Conservation (phyloP, 495 filamentous ascomycete genomes). For the Xylaria nigripes region DNA sequence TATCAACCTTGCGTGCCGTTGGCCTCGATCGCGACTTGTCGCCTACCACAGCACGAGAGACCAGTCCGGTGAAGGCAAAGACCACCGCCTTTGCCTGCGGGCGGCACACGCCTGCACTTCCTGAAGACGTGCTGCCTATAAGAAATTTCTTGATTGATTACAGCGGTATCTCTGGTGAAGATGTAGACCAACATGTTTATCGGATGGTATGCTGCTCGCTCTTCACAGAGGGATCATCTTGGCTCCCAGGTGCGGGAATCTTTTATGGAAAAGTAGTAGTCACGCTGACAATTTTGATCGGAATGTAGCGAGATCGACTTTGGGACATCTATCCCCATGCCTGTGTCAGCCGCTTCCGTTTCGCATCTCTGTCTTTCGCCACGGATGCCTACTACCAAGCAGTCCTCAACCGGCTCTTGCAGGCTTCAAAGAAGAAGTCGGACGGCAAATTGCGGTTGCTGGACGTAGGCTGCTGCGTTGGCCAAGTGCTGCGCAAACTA, state of each 20-base stretch:
- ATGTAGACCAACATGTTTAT: conserved; percentile 41
- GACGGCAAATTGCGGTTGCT: conserved; percentile 17
- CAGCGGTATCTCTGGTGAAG: conserved; percentile 35
- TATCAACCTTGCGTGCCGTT: conserved; percentile 3
- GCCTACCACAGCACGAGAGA: background rate
- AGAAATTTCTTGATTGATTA: conserved; percentile 38
- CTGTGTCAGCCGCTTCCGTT: conserved; percentile 47
- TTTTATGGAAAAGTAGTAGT: background rate
- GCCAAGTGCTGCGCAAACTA: conserved; percentile 40
- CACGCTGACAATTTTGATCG: background rate
- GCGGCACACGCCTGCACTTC: conserved; percentile 12
- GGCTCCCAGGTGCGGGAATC: background rate
- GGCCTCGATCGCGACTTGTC: conserved; percentile 1
- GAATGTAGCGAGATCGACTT: conserved; percentile 38
- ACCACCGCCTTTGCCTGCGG: background rate
- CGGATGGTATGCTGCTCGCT: conserved; percentile 29
- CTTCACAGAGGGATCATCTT: background rate
- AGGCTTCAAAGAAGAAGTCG: conserved; percentile 19
- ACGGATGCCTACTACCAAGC: conserved; percentile 26
- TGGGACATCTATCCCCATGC: conserved; percentile 42
- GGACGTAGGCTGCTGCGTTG: conserved; percentile 45
- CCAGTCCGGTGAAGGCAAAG: background rate
- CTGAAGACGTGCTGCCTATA: conserved; percentile 23
- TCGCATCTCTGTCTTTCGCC: conserved; percentile 38
- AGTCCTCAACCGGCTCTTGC: conserved; percentile 34